Percentiles rank a stretch among this genome's conserved stretches.
These are phyloP conservation scores for Cystobasidium onofrii DNA, from an alignment of 768 basidiomycete species.

Conservation along the genomic window DNA sequence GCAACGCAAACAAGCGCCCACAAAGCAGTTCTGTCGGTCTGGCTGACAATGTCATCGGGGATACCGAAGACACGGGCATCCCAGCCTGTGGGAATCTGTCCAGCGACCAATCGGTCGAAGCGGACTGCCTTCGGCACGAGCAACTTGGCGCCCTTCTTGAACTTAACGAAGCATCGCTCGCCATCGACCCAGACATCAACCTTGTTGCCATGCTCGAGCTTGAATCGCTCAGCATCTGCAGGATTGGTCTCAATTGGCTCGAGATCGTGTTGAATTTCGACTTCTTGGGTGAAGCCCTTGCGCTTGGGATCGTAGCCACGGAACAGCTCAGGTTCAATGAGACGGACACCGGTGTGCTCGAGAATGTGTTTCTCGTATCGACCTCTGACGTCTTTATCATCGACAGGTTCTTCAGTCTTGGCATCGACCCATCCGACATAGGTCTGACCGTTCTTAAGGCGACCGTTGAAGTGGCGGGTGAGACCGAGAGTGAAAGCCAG, in stretches of 20 bases:
- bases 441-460: conserved; percentile 79
- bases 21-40: conserved; percentile 81
- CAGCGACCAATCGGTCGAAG: conserved; percentile 88
- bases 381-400: conserved; percentile 91
- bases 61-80: conserved; percentile 92
- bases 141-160: conserved; percentile 89
- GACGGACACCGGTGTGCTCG: conserved; percentile 77
- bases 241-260: conserved; percentile 90
- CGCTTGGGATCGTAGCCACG: conserved; percentile 95
- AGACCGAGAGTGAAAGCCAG: conserved; percentile 99
- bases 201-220: conserved; percentile 90
- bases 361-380: conserved; percentile 93
- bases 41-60: conserved; percentile 87
- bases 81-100: conserved; percentile 97
- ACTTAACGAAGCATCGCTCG: conserved; percentile 95
- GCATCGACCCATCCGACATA: conserved; percentile 98
- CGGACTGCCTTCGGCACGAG: conserved; percentile 88
- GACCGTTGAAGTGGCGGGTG: conserved; percentile 98
- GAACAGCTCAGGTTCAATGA: conserved; percentile 97
- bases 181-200: conserved; percentile 85
- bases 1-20: conserved; percentile 93
- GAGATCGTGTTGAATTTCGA: conserved; percentile 90
- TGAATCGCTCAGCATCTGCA: conserved; percentile 87
- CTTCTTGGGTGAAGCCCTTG: conserved; percentile 93
- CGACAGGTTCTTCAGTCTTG: conserved; percentile 84